phyloP scores from a whole-genome alignment of 495 filamentous ascomycete species.

The Aspergillus biplanus region DNA sequence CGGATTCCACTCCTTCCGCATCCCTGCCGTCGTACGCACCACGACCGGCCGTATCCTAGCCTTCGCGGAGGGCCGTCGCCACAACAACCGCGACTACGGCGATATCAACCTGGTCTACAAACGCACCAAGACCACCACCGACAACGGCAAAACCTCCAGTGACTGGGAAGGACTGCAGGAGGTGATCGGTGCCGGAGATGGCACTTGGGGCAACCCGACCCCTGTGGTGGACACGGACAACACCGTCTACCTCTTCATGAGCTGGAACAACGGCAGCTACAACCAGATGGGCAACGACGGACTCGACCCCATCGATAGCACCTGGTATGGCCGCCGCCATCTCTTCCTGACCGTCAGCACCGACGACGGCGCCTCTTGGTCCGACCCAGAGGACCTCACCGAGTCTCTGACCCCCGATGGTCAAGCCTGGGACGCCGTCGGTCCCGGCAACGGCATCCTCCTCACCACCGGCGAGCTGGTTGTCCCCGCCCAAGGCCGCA shows the following conservation, averaged over 20 bases:
- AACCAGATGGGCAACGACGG: conserved; percentile 9
- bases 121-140: conserved; percentile 6
- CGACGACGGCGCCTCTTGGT: conserved; percentile 11
- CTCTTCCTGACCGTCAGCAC: conserved; percentile 14
- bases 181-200: neutral
- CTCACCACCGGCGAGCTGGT: conserved; percentile 10
- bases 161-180: conserved; percentile 3
- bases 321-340: conserved; percentile 11
- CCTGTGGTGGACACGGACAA: conserved; percentile 5
- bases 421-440: conserved; percentile 6
- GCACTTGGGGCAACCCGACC: conserved; percentile 8
- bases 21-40: conserved; percentile 5
- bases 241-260: conserved; percentile 10
- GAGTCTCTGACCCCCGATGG: neutral
- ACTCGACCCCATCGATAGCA: conserved; percentile 6
- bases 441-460: conserved; percentile 5
- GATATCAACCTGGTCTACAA: conserved; percentile 12
- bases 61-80: conserved; percentile 5
- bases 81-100: conserved; percentile 10
- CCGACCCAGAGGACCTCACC: conserved; percentile 4
- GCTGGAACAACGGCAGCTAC: conserved; percentile 14
- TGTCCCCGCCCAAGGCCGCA: conserved; percentile 9
- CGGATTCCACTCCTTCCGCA: conserved; percentile 13
- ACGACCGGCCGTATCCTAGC: conserved; percentile 3
- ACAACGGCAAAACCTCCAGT: conserved; percentile 2